phyloP scores from a whole-genome alignment of 768 basidiomycete genomes.

The Termitomyces eurrhizus region DNA sequence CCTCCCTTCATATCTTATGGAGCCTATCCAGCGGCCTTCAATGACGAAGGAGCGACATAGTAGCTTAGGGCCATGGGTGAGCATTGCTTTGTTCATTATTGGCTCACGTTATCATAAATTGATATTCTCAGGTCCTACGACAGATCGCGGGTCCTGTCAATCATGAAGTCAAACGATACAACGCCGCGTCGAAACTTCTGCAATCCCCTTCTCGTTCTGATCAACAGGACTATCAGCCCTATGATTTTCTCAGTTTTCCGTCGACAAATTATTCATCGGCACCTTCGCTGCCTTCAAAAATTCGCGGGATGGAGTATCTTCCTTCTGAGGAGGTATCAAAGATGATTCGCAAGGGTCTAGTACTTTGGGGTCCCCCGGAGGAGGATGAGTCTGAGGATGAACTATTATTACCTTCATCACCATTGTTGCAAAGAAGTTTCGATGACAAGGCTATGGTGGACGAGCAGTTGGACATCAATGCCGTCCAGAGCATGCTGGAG shows the following conservation, averaged over 20 bases:
- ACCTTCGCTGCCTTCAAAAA: slow-evolving; percentile 35
- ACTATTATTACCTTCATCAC: neutral
- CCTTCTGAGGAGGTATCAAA: slow-evolving; percentile 44
- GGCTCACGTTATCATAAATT: slow-evolving; percentile 2
- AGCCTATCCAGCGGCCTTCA: slow-evolving; percentile 36
- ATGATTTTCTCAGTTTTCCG: slow-evolving; percentile 46
- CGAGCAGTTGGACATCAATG: neutral
- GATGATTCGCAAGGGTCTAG: slow-evolving; percentile 43
- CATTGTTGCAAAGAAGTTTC: neutral
- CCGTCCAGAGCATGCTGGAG: neutral
- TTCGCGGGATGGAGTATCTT: slow-evolving; percentile 41
- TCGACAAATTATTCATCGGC: slow-evolving; percentile 37
- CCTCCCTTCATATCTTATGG: slow-evolving; percentile 49
- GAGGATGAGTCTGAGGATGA: slow-evolving; percentile 10
- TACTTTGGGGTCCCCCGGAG: slow-evolving; percentile 38
- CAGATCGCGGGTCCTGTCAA: slow-evolving; percentile 25
- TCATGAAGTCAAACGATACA: slow-evolving; percentile 37
- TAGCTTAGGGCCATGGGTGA: slow-evolving; percentile 51
- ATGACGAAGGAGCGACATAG: slow-evolving; percentile 52
- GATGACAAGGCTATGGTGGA: neutral
- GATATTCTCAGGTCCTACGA: slow-evolving; percentile 17
- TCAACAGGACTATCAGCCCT: slow-evolving; percentile 29
- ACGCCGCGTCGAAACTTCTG: slow-evolving; percentile 34
- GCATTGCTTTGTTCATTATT: neutral
- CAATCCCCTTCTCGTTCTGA: slow-evolving; percentile 23